phyloP scores from a whole-genome alignment of 805 yeast species.

The Geotrichum ghanense region DNA sequence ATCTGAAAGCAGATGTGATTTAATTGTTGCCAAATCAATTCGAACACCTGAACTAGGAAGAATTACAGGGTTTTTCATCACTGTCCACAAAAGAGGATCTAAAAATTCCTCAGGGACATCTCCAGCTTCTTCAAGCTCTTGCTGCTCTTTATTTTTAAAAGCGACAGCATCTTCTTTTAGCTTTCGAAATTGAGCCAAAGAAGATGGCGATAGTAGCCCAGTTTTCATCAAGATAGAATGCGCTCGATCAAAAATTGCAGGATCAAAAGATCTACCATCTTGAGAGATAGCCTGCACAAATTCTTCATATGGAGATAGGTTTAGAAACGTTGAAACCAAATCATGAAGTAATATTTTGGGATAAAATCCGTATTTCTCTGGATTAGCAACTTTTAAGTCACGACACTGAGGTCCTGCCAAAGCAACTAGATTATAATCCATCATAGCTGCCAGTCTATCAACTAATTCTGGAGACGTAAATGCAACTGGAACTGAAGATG shows the following conservation, averaged over 20 bases:
- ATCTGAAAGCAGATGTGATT: slow-evolving; percentile 87
- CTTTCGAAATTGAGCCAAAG: slow-evolving; percentile 36
- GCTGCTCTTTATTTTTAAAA: slow-evolving; percentile 43
- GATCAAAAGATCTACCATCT: slow-evolving; percentile 82
- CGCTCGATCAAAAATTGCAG: slow-evolving; percentile 59
- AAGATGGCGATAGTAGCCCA: slow-evolving; percentile 42
- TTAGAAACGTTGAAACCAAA: slow-evolving; percentile 64
- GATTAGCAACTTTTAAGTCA: slow-evolving; percentile 73
- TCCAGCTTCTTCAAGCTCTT: slow-evolving; percentile 78
- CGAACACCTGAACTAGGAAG: slow-evolving; percentile 77
- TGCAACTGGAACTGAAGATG: slow-evolving; percentile 76
- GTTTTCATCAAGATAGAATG: slow-evolving; percentile 47
- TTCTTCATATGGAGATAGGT: slow-evolving; percentile 50
- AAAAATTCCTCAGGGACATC: slow-evolving; percentile 94
- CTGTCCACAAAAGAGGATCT: slow-evolving; percentile 92
- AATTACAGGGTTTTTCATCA: slow-evolving; percentile 95
- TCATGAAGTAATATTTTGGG: slow-evolving; percentile 62
- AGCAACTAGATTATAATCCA: slow-evolving; percentile 83
- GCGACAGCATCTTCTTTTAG: slow-evolving; percentile 61
- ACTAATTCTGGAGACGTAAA: slow-evolving; percentile 84
- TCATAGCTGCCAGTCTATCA: slow-evolving; percentile 90
- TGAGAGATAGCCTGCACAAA: slow-evolving; percentile 75
- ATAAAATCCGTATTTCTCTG: slow-evolving; percentile 71
- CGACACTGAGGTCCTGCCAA: slow-evolving; percentile 93
- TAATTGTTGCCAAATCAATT: slow-evolving; percentile 84